Evolutionary conservation across 83 land plant genomes (phyloP).

Genomic region (Diphasiastrum complanatum): DNA sequence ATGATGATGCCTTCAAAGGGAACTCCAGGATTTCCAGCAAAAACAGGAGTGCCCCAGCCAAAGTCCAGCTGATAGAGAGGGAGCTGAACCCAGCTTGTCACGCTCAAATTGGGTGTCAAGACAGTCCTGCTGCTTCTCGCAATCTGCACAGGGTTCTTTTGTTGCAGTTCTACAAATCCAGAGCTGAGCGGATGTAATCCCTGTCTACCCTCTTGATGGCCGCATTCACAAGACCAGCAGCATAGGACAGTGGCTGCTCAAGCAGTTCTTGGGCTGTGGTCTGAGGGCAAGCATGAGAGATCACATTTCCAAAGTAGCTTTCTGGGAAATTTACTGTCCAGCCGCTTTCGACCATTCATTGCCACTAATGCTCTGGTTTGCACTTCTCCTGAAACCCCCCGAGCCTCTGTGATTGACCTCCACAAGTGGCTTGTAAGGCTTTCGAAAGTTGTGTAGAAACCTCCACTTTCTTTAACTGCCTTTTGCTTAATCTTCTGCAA

Average conservation of each 20-base stretch:
- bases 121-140: conserved; percentile 30
- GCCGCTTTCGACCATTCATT: conserved; percentile 27
- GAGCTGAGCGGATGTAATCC: conserved; percentile 31
- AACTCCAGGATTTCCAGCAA: conserved; percentile 31
- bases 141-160: conserved; percentile 27
- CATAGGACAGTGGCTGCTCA: conserved; percentile 26
- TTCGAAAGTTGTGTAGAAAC: conserved; percentile 29
- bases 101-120: conserved; percentile 32
- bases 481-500: conserved; percentile 22
- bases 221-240: conserved; percentile 21
- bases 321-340: conserved; percentile 20
- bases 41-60: conserved; percentile 37
- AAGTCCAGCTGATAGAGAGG: conserved; percentile 37
- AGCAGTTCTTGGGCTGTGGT: conserved; percentile 15
- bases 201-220: conserved; percentile 26
- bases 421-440: conserved; percentile 33
- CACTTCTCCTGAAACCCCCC: conserved; percentile 28
- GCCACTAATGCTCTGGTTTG: conserved; percentile 29
- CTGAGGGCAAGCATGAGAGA: conserved; percentile 29
- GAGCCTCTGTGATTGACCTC: conserved; percentile 35
- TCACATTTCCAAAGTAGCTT: conserved; percentile 33
- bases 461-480: conserved; percentile 22
- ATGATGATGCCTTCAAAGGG: conserved; percentile 37
- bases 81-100: conserved; percentile 39
- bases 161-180: conserved; percentile 35